A percentile compares a stretch with the other conserved stretches of the same genome.
These are phyloP conservation scores for Trichoderma simmonsii DNA, from an alignment of 2,329 filamentous ascomycete genomes.

Conservation along the genomic window DNA sequence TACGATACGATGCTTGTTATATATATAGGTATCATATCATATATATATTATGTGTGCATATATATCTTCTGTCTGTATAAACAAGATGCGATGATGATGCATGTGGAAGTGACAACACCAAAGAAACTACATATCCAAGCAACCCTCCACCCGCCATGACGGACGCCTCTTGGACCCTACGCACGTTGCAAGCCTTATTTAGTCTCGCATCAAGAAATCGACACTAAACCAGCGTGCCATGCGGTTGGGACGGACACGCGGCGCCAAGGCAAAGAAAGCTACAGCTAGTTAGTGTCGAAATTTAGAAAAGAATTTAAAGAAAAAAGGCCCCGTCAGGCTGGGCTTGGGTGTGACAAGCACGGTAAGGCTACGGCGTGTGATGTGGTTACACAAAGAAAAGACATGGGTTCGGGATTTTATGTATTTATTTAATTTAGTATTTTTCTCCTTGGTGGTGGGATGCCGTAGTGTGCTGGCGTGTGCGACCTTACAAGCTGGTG, in stretches of 20 bases:
- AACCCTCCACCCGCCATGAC: not conserved
- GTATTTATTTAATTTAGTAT: not conserved
- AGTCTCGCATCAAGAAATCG: not conserved
- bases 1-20: not conserved
- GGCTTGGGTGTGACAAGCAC: conserved; percentile 13
- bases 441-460: not conserved
- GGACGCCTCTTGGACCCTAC: not conserved
- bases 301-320: not conserved
- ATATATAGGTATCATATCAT: not conserved
- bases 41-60: not conserved
- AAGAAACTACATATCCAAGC: not conserved
- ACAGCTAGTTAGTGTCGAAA: not conserved
- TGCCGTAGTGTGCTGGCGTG: not conserved
- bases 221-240: conserved; percentile 11
- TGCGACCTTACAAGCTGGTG: too few species aligned
- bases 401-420: not conserved
- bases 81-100: not conserved
- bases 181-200: not conserved
- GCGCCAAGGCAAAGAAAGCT: not conserved
- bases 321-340: not conserved
- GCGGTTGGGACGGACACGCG: not conserved
- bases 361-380: conserved; percentile 10
- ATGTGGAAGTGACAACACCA: not conserved
- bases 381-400: conserved; percentile 12
- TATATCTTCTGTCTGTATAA: not conserved